These are phyloP conservation scores for Acanthamoeba lugdunensis DNA, from an alignment of 208 protist species.

Conservation along the genomic window DNA sequence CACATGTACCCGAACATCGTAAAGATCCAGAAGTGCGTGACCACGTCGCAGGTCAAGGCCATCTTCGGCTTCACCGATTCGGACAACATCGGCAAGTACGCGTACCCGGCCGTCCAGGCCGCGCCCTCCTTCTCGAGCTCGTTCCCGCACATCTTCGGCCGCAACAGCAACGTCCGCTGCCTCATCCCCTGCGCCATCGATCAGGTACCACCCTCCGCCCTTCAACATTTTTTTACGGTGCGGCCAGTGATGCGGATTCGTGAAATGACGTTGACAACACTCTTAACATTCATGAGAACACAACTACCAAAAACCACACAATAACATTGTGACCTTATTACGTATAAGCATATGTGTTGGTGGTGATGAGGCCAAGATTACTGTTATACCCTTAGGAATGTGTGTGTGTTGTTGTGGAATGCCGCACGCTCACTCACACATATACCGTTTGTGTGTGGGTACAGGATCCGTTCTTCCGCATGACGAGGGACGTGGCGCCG, in stretches of 20 bases:
- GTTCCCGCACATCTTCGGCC: slow-evolving; percentile 87
- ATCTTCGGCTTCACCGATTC: slow-evolving; percentile 94
- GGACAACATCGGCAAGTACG: slow-evolving; percentile 88
- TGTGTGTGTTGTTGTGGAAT: neutral
- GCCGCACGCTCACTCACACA: no score
- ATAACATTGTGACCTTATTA: neutral
- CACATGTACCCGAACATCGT: slow-evolving; percentile 95
- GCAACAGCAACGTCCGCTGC: slow-evolving; percentile 85
- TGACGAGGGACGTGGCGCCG: slow-evolving; percentile 95
- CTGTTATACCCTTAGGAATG: neutral
- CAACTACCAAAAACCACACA: no score
- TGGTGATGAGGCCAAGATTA: no score
- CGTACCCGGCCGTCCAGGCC: slow-evolving; percentile 97
- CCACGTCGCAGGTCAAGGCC: slow-evolving; percentile 90
- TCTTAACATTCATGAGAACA: no score
- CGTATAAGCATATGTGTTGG: neutral
- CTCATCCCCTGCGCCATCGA: slow-evolving; percentile 97
- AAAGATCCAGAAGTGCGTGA: slow-evolving; percentile 93
- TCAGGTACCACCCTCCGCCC: slow-evolving; percentile 59
- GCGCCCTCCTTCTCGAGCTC: slow-evolving; percentile 94
- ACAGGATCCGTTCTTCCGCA: slow-evolving; percentile 97
- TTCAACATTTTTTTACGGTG: neutral
- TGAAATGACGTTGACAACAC: neutral
- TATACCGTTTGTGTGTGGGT: no score
- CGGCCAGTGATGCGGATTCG: neutral